Evolutionary conservation across 2,329 filamentous ascomycete species (phyloP).

Genomic region (Hypoxylon sp.): DNA sequence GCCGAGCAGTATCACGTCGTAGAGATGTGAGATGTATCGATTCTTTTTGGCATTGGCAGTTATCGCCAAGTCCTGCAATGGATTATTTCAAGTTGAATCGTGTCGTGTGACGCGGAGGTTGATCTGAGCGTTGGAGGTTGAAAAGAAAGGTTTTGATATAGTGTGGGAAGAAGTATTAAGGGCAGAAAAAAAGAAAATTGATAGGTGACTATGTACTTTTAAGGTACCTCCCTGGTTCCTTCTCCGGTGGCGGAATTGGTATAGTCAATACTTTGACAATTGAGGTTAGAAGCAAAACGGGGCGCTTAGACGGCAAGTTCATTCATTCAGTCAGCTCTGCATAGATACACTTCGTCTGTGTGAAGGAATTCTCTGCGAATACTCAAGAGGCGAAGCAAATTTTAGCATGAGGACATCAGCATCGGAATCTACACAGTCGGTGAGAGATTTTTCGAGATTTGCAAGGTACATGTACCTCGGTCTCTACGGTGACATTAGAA

Average conservation of each 20-base stretch:
- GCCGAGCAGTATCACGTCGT: conserved; percentile 28
- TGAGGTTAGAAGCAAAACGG: conserved; percentile 6
- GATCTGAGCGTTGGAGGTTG: conserved; percentile 12
- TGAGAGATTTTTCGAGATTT: conserved; percentile 47
- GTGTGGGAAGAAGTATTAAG: too few relatives aligned
- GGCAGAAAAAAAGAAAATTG: conserved; percentile 24
- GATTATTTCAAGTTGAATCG: conserved; percentile 22
- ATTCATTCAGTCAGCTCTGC: conserved; percentile 15
- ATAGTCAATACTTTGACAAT: background rate
- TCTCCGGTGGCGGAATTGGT: conserved; percentile 4
- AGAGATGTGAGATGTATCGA: conserved; percentile 29
- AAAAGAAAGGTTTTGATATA: conserved; percentile 1
- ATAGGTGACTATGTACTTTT: conserved; percentile 8
- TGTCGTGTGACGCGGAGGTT: conserved; percentile 41
- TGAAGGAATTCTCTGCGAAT: background rate
- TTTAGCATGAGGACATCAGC: conserved; percentile 5
- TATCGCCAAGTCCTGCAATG: conserved; percentile 40
- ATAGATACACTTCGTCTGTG: background rate
- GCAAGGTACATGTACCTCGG: conserved; percentile 27
- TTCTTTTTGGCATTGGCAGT: conserved; percentile 42
- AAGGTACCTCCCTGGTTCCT: conserved; percentile 2
- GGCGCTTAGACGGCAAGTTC: background rate
- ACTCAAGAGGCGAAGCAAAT: conserved; percentile 12
- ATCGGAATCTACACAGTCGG: conserved; percentile 35
- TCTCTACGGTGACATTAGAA: conserved; percentile 9